Conservation (phyloP, 352 stramenopile genomes). For the Pilasporangium apinafurcum region DNA sequence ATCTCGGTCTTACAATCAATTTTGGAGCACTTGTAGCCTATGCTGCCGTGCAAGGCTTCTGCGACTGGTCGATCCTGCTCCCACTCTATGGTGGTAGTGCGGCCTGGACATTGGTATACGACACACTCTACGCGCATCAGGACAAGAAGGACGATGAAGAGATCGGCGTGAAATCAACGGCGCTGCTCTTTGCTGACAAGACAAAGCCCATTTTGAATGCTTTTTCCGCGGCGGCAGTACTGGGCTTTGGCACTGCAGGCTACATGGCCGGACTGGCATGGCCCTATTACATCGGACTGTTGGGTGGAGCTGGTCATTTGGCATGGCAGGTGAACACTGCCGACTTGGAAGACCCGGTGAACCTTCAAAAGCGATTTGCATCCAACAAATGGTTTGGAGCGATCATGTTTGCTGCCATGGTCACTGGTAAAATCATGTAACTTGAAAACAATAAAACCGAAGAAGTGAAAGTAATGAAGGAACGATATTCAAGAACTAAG, state of each 20-base stretch:
- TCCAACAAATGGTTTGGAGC: conserved; percentile 92
- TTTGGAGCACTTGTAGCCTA: conserved; percentile 96
- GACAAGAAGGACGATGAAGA: conserved; percentile 96
- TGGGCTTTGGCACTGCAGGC: conserved; percentile 57
- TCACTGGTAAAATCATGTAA: conserved; percentile 67
- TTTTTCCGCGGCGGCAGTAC: conserved; percentile 67
- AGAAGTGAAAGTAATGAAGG: no score
- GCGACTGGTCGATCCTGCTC: conserved; percentile 80
- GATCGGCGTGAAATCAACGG: conserved; percentile 95
- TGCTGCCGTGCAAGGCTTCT: conserved; percentile 80
- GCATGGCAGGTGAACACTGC: conserved; percentile 96
- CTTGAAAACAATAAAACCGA: no score
- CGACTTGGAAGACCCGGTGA: conserved; percentile 91
- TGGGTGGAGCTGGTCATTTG: conserved; percentile 86
- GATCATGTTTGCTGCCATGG: conserved; percentile 80
- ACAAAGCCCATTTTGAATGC: conserved; percentile 91
- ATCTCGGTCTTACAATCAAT: conserved; percentile 98
- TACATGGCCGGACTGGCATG: conserved; percentile 81
- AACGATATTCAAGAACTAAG: no score
- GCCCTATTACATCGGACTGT: conserved; percentile 89
- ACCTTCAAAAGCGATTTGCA: conserved; percentile 91
- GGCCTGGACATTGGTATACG: conserved; percentile 98
- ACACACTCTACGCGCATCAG: conserved; percentile 99
- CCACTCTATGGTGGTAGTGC: conserved; percentile 94
- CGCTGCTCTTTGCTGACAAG: conserved; percentile 92